A percentile compares a stretch with the other conserved stretches of the same genome.
Evolutionary conservation across 805 yeast species (phyloP).

Genomic region (Schwanniomyces vanrijiae): DNA sequence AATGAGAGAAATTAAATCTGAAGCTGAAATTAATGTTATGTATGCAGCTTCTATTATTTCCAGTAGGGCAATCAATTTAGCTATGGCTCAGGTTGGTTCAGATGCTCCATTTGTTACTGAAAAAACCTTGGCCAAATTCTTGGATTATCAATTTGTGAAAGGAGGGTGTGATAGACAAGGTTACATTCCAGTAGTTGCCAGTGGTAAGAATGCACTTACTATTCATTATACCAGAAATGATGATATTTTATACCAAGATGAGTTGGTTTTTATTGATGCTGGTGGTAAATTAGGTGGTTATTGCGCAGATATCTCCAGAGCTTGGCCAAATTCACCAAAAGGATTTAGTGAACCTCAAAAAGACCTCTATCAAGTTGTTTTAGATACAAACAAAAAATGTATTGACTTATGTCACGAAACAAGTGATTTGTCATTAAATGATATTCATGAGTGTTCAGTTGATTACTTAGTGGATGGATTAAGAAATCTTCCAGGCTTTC

Average conservation of each 20-base stretch:
- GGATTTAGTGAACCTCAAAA: constrained; percentile 74
- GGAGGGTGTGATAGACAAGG: constrained; percentile 92
- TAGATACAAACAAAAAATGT: constrained; percentile 77
- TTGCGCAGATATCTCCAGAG: constrained; percentile 91
- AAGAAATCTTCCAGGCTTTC: constrained; percentile 66
- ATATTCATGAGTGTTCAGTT: constrained; percentile 73
- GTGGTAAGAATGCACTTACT: constrained; percentile 85
- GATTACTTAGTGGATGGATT: constrained; percentile 60
- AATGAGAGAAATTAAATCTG: constrained; percentile 71
- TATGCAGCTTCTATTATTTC: constrained; percentile 81
- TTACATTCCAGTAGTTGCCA: constrained; percentile 94
- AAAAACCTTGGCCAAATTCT: constrained; percentile 71
- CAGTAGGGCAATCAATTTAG: constrained; percentile 79
- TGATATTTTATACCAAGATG: constrained; percentile 72
- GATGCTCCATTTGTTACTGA: constrained; percentile 59
- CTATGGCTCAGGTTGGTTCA: constrained; percentile 59
- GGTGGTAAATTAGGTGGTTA: constrained; percentile 94
- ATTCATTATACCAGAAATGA: constrained; percentile 95
- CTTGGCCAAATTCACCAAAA: constrained; percentile 86
- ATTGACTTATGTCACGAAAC: constrained; percentile 65
- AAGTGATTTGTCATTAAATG: constrained; percentile 58
- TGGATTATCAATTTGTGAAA: constrained; percentile 77
- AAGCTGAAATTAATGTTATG: constrained; percentile 75
- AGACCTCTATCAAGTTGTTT: constrained; percentile 85
- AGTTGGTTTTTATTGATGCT: constrained; percentile 90